Percentiles rank a stretch among this genome's conserved stretches.
Evolutionary conservation across 108 stramenopile species (phyloP).

Genomic region (Tribonema minus): DNA sequence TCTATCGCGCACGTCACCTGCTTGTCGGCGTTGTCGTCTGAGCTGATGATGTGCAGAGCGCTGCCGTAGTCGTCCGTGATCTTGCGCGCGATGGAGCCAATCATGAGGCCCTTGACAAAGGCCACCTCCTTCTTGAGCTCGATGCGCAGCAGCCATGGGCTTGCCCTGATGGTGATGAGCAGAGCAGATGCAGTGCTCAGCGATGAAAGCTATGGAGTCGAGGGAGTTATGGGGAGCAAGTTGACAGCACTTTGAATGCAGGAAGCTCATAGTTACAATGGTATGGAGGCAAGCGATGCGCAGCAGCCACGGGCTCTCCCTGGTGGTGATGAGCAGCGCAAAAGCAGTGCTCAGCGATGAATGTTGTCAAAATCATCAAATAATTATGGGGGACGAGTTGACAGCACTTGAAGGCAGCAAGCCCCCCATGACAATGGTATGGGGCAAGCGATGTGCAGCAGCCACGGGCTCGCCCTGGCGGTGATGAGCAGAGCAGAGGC

Average conservation of each 20-base stretch:
- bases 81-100: slow-evolving; percentile 75
- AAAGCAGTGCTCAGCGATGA: too few relatives aligned
- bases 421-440: too few relatives aligned
- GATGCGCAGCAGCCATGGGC: slow-evolving; percentile 94
- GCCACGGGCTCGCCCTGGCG: slow-evolving; percentile 81
- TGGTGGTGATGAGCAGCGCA: background rate
- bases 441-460: slow-evolving; percentile 91
- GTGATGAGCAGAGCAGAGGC: background rate
- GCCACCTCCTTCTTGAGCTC: slow-evolving; percentile 77
- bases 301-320: slow-evolving; percentile 87
- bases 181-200: background rate
- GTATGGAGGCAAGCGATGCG: too few relatives aligned
- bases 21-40: slow-evolving; percentile 86
- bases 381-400: too few relatives aligned
- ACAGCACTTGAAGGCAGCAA: too few relatives aligned
- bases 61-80: slow-evolving; percentile 70
- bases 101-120: slow-evolving; percentile 79
- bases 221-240: too few relatives aligned
- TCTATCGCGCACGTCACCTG: too few relatives aligned
- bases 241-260: too few relatives aligned
- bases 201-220: too few relatives aligned
- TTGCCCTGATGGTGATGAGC: slow-evolving; percentile 47
- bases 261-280: too few relatives aligned
- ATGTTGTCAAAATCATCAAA: too few relatives aligned
- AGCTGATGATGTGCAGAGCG: slow-evolving; percentile 78